Evolutionary conservation across 352 stramenopile genomes (phyloP).

Genomic region (Phytophthora boehmeriae): DNA sequence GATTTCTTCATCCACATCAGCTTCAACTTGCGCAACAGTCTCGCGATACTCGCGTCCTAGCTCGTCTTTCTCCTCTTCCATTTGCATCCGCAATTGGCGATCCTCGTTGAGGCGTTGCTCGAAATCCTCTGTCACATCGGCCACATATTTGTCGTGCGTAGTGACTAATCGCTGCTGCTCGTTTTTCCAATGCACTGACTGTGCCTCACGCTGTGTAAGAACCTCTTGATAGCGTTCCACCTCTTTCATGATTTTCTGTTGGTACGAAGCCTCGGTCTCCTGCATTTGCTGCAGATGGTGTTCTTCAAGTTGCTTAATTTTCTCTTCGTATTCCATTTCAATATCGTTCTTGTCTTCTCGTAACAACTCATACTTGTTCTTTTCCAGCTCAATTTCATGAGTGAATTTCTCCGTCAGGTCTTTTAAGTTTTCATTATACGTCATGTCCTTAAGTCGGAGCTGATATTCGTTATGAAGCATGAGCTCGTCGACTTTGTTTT

Average conservation of each 20-base stretch:
- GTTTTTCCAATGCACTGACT: conserved; percentile 73
- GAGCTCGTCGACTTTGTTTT: conserved; percentile 94
- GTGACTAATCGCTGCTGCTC: conserved; percentile 66
- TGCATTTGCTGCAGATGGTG: conserved; percentile 92
- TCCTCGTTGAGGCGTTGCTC: conserved; percentile 90
- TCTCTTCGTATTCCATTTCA: conserved; percentile 92
- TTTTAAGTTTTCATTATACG: conserved; percentile 95
- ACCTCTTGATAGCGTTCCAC: conserved; percentile 92
- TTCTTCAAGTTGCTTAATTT: conserved; percentile 92
- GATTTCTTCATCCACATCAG: conserved; percentile 89
- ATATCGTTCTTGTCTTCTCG: conserved; percentile 93
- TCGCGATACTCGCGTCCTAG: conserved; percentile 79
- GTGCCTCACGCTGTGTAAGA: conserved; percentile 83
- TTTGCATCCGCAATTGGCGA: conserved; percentile 70
- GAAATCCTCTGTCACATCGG: conserved; percentile 92
- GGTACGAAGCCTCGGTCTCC: conserved; percentile 89
- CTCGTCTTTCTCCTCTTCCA: conserved; percentile 89
- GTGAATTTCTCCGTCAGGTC: conserved; percentile 94
- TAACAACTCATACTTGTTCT: conserved; percentile 91
- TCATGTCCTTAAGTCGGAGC: conserved; percentile 95
- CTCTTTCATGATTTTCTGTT: conserved; percentile 94
- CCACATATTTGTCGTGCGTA: conserved; percentile 84
- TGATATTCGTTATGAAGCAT: conserved; percentile 96
- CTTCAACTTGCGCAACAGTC: conserved; percentile 78
- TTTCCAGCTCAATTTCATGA: conserved; percentile 93